Evolutionary conservation across 2,329 filamentous ascomycete species (phyloP).

Genomic region (Ophiostoma pallidulum): DNA sequence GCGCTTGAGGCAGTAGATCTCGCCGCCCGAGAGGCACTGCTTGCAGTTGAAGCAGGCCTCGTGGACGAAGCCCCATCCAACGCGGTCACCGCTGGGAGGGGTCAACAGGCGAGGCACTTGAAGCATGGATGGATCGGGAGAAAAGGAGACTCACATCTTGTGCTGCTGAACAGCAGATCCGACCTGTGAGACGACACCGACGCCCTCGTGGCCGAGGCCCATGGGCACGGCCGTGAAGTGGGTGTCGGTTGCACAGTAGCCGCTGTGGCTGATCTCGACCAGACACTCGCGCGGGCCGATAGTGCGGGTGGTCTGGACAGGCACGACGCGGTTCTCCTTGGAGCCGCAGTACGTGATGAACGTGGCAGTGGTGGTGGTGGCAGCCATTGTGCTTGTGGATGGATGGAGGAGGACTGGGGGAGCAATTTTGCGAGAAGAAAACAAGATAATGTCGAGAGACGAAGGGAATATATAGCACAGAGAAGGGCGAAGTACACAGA

Average conservation of each 20-base stretch:
- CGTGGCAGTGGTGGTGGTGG: not conserved
- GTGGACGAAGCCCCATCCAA: constrained; percentile 38
- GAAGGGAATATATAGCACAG: too few relatives aligned
- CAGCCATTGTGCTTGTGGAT: not conserved
- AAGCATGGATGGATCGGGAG: not conserved
- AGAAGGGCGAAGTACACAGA: too few relatives aligned
- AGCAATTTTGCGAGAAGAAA: too few relatives aligned
- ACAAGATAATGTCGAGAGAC: too few relatives aligned
- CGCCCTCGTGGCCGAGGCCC: constrained; percentile 41
- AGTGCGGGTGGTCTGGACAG: not conserved
- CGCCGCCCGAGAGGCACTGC: constrained; percentile 33
- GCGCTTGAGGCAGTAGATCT: constrained; percentile 33
- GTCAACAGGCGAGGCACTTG: not conserved
- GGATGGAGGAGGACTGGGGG: too few relatives aligned
- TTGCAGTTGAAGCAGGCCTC: constrained; percentile 34
- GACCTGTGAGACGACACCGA: constrained; percentile 34
- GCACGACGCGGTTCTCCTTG: constrained; percentile 4
- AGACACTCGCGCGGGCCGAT: constrained; percentile 42
- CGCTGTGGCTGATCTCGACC: constrained; percentile 55
- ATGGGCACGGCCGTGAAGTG: constrained; percentile 27
- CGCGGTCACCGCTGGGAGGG: constrained; percentile 30
- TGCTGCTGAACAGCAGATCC: constrained; percentile 32
- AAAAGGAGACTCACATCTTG: constrained; percentile 17
- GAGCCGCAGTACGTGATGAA: constrained; percentile 7
- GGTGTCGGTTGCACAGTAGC: constrained; percentile 52